phyloP scores from a whole-genome alignment of 352 stramenopile genomes.

The Sclerospora graminicola region DNA sequence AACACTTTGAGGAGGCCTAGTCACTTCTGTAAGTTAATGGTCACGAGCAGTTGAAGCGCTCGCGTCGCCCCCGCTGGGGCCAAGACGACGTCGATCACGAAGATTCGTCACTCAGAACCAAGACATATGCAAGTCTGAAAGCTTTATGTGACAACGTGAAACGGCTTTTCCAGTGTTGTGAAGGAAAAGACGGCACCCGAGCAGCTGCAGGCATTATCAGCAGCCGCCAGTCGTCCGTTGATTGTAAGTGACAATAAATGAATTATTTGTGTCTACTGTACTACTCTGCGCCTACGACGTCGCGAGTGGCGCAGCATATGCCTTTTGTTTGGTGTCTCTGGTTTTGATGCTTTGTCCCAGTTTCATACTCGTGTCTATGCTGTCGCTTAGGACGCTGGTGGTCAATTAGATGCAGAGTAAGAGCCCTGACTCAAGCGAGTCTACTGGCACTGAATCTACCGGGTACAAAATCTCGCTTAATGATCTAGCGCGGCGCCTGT shows the following conservation, averaged over 20 bases:
- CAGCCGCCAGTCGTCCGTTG: conserved; percentile 11
- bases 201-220: conserved; percentile 16
- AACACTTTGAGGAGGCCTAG: too few species aligned
- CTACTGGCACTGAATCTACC: conserved; percentile 50
- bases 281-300: neutral
- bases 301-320: conserved; percentile 12
- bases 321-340: too few species aligned
- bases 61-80: too few species aligned
- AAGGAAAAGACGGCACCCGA: conserved; percentile 42
- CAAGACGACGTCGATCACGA: too few species aligned
- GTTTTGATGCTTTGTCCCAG: too few species aligned
- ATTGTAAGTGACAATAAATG: conserved; percentile 23
- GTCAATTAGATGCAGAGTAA: conserved; percentile 42
- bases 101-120: neutral
- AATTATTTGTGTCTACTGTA: neutral
- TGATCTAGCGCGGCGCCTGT: conserved; percentile 56
- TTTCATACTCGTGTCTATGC: too few species aligned
- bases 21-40: too few species aligned
- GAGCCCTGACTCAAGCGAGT: conserved; percentile 59
- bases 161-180: conserved; percentile 56
- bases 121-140: too few species aligned
- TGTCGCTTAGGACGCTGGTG: conserved; percentile 29
- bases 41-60: too few species aligned
- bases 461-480: conserved; percentile 32
- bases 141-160: conserved; percentile 51